These are phyloP conservation scores for Brassica carinata DNA, from an alignment of 345 rosid species.

Conservation along the genomic window DNA sequence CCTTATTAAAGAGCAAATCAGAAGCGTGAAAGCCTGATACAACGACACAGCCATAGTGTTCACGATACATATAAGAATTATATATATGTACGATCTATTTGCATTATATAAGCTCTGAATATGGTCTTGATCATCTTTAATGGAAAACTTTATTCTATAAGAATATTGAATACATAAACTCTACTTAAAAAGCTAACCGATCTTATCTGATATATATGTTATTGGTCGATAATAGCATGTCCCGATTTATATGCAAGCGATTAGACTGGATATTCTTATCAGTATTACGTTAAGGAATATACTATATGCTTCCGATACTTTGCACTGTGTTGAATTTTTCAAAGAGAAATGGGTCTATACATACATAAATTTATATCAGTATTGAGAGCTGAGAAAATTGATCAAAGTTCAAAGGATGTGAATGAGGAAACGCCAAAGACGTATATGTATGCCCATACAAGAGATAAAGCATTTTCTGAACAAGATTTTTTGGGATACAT, in stretches of 20 bases:
- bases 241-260: not conserved
- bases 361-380: constrained; percentile 10
- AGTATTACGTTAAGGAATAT: constrained; percentile 26
- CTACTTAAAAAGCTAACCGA: not conserved
- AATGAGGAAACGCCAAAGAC: constrained; percentile 15
- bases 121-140: not conserved
- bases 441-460: constrained; percentile 23
- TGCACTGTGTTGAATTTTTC: constrained; percentile 3
- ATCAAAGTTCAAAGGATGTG: constrained; percentile 18
- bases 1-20: not conserved
- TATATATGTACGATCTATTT: not conserved
- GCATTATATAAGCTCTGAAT: not conserved
- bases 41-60: not conserved
- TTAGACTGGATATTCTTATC: constrained; percentile 12
- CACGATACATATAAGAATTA: not conserved
- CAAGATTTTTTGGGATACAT: not conserved
- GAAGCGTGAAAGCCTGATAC: not conserved
- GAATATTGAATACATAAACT: not conserved
- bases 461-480: not conserved
- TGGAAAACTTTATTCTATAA: not conserved
- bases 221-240: constrained; percentile 24
- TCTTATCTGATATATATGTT: not conserved
- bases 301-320: constrained; percentile 12
- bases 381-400: constrained; percentile 10
- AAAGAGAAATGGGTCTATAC: constrained; percentile 32